Conservation (phyloP, 257 asterid genomes). For the Solanum sitiens region DNA sequence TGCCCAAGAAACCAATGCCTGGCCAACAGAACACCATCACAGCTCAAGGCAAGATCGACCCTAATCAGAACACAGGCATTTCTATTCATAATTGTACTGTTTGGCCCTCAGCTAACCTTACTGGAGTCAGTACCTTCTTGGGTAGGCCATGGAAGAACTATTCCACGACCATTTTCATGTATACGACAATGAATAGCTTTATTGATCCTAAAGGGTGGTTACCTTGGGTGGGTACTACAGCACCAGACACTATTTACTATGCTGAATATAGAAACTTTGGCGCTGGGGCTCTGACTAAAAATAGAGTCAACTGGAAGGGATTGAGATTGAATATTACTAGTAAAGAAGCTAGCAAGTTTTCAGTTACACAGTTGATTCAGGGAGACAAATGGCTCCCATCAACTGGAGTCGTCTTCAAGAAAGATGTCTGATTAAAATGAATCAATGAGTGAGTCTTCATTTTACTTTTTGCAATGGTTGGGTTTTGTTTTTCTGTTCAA, state of each 20-base stretch:
- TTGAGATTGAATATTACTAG: constrained; percentile 4
- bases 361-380: constrained; percentile 6
- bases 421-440: neutral
- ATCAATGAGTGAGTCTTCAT: neutral
- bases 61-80: constrained; percentile 16
- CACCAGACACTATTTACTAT: constrained; percentile 22
- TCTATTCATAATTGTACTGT: constrained; percentile 18
- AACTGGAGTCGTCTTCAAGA: constrained; percentile 6
- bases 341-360: constrained; percentile 4
- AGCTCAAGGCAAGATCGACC: constrained; percentile 16
- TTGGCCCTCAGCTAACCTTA: neutral
- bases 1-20: constrained; percentile 2
- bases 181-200: constrained; percentile 1
- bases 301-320: constrained; percentile 22
- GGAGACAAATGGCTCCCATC: constrained; percentile 22
- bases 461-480: neutral
- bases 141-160: constrained; percentile 35
- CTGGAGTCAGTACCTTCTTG: constrained; percentile 7
- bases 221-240: constrained; percentile 9
- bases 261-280: constrained; percentile 17
- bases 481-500: neutral
- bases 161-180: constrained; percentile 8
- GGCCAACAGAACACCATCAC: constrained; percentile 14
- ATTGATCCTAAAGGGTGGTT: constrained; percentile 29
- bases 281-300: constrained; percentile 7